Evolutionary conservation across 1,284 basidiomycete species (phyloP).

Genomic region (Apiotrichum mycotoxinovorans): DNA sequence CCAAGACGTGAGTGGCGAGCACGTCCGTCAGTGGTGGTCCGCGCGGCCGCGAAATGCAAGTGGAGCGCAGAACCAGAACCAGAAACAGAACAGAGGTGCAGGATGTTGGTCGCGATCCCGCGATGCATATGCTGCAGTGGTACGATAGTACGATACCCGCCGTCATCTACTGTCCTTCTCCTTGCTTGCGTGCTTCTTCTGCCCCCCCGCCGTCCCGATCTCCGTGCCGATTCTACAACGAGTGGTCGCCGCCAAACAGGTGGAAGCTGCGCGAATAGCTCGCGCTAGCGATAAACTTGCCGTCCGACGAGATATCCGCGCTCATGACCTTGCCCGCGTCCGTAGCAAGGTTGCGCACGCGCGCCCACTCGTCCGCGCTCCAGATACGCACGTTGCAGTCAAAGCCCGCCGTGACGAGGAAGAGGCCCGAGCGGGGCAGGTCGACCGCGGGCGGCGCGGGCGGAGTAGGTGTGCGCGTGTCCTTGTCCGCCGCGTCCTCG

Average conservation of each 20-base stretch:
- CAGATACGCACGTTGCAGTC: conserved; percentile 94
- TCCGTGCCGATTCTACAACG: conserved; percentile 12
- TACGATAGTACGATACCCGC: too few species aligned
- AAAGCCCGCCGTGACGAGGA: conserved; percentile 90
- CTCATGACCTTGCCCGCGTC: conserved; percentile 98
- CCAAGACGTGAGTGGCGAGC: neutral
- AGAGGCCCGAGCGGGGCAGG: conserved; percentile 71
- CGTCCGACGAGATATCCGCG: conserved; percentile 81
- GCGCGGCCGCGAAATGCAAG: too few species aligned
- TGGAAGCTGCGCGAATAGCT: conserved; percentile 94
- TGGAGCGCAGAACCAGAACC: too few species aligned
- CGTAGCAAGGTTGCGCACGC: conserved; percentile 79
- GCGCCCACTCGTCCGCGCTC: conserved; percentile 97
- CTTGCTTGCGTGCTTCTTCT: too few species aligned
- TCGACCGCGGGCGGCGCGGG: conserved; percentile 4
- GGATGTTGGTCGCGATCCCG: too few species aligned
- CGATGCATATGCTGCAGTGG: too few species aligned
- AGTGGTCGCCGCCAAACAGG: conserved; percentile 67
- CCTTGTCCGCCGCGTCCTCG: conserved; percentile 39
- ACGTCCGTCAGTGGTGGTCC: too few species aligned
- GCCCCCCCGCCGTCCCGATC: too few species aligned
- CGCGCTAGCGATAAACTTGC: conserved; percentile 77
- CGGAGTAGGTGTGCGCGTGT: neutral
- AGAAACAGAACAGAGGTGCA: neutral
- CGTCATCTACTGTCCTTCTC: too few species aligned